A percentile compares a stretch with the other conserved stretches of the same genome.
phyloP scores from a whole-genome alignment of 108 stramenopile genomes.

The Cyclotella distinguenda region DNA sequence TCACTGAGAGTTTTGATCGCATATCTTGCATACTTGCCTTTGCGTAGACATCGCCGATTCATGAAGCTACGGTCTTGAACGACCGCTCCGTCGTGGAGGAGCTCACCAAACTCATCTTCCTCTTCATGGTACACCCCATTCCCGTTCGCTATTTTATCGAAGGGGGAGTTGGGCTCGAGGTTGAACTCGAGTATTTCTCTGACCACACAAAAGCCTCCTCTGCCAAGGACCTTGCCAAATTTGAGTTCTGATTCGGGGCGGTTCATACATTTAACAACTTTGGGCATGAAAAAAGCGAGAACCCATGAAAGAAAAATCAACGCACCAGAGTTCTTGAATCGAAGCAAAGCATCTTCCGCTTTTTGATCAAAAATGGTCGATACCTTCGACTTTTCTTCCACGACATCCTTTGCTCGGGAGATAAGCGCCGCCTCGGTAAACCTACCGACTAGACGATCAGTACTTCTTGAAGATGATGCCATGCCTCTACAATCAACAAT shows the following conservation, averaged over 20 bases:
- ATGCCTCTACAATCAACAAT: no score
- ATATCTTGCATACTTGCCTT: constrained; percentile 81
- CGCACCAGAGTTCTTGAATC: constrained; percentile 59
- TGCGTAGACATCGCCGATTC: constrained; percentile 60
- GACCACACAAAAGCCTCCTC: constrained; percentile 83
- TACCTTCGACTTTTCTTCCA: constrained; percentile 57
- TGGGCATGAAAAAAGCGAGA: background rate
- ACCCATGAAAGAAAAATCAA: background rate
- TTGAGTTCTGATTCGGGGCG: constrained; percentile 55
- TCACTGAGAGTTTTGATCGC: constrained; percentile 81
- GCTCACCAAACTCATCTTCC: constrained; percentile 55
- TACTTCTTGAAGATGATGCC: constrained; percentile 10
- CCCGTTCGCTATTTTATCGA: constrained; percentile 11
- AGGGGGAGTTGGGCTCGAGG: constrained; percentile 32
- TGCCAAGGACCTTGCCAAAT: constrained; percentile 72
- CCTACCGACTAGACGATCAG: constrained; percentile 53
- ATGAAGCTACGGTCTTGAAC: constrained; percentile 83
- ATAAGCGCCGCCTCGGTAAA: constrained; percentile 62
- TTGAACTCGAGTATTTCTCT: constrained; percentile 57
- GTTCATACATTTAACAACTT: background rate
- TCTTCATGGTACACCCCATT: constrained; percentile 26
- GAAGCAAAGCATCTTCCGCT: constrained; percentile 65
- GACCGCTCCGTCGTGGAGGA: constrained; percentile 62
- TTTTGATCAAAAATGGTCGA: constrained; percentile 57
- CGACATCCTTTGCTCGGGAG: constrained; percentile 55